Base-by-base conservation (phyloP, 2,329 filamentous ascomycete genomes). In the Trichoderma cornu-damae region DNA sequence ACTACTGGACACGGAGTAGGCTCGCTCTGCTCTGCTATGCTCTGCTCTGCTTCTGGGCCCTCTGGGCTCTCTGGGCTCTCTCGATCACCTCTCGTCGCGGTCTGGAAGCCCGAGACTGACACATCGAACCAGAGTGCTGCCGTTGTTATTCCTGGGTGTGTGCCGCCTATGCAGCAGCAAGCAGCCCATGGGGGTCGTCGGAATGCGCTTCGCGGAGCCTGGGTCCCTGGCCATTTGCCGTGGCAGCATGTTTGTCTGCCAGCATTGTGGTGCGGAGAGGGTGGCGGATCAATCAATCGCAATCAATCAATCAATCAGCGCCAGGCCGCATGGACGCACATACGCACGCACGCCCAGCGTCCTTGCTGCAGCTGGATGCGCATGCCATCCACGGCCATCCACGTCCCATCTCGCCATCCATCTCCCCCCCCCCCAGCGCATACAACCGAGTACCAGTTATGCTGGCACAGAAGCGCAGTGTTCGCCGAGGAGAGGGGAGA, bases 201-300 rank as follows among this genome's bases (percentile, higher is more conserved):
- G 58, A 59, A 51, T 57, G 58, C 18, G 58, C 58, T 20, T 59
- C 58, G 51, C 53, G 53, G 52, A 59, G 58, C 38, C 58, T 51
- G 40, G 58, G 53, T 34, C 46, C 53, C 53, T 48, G 42, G 40
- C 51, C 22, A 11, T 26, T 37, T 32, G 26, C 40, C 34, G 37
- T 42, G 18, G 32, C 32, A 24, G 47, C 18, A 46, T 54, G 51
- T 54, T 54, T 54, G 53, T 53, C 53, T 57, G 53, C 58, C 53
- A 57, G 47, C 53, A n/a, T 48, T 43, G 40, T 53, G 58, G 49
- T 54, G 53, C 46, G 46, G 58, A 53, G 58, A 57, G 58, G 55
- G 57, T 52, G 58, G 58, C 58, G 58, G 53, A 59, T 59, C 47
- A 57, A 59, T 53, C 58, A 47, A 32, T 52, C 38, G 28, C 42